These are phyloP conservation scores for Apophysomyces elegans DNA, from an alignment of 371 early-diverging fungal genomes.

Conservation along the genomic window DNA sequence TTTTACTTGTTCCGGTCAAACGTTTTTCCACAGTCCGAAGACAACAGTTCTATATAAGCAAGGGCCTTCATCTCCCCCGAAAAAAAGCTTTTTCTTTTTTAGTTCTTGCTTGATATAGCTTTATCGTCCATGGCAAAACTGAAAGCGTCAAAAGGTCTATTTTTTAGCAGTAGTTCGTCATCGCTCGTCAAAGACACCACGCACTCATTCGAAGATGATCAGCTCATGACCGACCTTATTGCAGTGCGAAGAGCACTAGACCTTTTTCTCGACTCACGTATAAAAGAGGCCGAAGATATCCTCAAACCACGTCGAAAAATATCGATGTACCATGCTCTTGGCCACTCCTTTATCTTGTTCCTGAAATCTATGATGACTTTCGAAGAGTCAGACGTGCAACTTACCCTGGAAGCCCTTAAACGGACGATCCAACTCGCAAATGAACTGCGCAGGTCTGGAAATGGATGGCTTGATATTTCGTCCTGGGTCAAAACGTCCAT, in stretches of 20 bases:
- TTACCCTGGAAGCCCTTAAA: conserved; percentile 62
- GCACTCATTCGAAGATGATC: neutral
- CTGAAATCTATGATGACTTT: conserved; percentile 79
- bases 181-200: neutral
- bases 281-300: conserved; percentile 64
- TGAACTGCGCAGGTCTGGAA: conserved; percentile 52
- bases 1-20: neutral
- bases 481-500: conserved; percentile 52
- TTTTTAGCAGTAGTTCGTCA: neutral
- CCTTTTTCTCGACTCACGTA: conserved; percentile 67
- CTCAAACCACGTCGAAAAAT: conserved; percentile 47
- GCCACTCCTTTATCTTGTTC: conserved; percentile 66
- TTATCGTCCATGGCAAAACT: neutral
- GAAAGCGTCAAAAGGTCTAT: neutral
- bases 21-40: conserved; percentile 1
- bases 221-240: conserved; percentile 44
- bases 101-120: neutral
- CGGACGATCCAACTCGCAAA: conserved; percentile 59
- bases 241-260: conserved; percentile 63
- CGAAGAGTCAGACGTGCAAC: conserved; percentile 63
- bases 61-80: neutral
- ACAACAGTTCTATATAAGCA: neutral
- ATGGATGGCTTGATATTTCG: conserved; percentile 39
- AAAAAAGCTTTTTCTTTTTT: neutral
- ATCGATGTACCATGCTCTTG: conserved; percentile 71